Evolutionary conservation across 805 yeast genomes (phyloP).

Genomic region (Metschnikowia lochheadii): DNA sequence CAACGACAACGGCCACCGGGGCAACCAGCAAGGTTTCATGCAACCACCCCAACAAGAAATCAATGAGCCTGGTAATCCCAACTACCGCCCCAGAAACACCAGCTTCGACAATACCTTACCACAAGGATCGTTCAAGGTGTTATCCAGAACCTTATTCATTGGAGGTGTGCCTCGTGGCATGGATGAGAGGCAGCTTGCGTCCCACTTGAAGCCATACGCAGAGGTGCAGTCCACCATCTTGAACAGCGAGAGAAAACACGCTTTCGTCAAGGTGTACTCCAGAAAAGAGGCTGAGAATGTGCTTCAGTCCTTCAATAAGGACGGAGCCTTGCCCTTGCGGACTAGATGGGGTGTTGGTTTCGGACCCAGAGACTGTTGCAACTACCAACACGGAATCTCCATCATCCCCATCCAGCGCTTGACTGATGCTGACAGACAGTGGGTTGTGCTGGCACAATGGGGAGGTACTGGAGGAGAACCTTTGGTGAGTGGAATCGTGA

Average conservation of each 20-base stretch:
- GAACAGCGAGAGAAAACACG: constrained; percentile 88
- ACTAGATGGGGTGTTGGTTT: constrained; percentile 99
- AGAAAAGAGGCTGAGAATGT: constrained; percentile 88
- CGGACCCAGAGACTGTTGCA: constrained; percentile 98
- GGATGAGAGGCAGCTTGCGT: constrained; percentile 69
- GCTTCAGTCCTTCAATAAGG: constrained; percentile 65
- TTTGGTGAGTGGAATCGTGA: constrained; percentile 68
- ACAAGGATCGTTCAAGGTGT: constrained; percentile 74
- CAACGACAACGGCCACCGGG: constrained; percentile 2
- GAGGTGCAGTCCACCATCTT: constrained; percentile 88
- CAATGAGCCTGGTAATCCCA: constrained; percentile 68
- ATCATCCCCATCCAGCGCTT: constrained; percentile 81
- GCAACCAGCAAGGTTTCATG: constrained; percentile 15
- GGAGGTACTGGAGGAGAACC: constrained; percentile 95
- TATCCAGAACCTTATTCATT: constrained; percentile 85
- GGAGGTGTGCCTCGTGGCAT: constrained; percentile 88
- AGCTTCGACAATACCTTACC: constrained; percentile 69
- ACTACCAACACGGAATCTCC: constrained; percentile 86
- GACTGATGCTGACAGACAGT: constrained; percentile 89
- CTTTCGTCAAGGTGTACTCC: constrained; percentile 90
- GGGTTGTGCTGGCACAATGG: constrained; percentile 90
- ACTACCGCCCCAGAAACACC: constrained; percentile 71
- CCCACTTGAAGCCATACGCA: constrained; percentile 76
- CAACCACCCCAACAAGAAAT: constrained; percentile 38
- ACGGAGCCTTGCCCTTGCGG: constrained; percentile 62